These are phyloP conservation scores for Penicillium mononematosum DNA, from an alignment of 495 filamentous ascomycete species.

Conservation along the genomic window DNA sequence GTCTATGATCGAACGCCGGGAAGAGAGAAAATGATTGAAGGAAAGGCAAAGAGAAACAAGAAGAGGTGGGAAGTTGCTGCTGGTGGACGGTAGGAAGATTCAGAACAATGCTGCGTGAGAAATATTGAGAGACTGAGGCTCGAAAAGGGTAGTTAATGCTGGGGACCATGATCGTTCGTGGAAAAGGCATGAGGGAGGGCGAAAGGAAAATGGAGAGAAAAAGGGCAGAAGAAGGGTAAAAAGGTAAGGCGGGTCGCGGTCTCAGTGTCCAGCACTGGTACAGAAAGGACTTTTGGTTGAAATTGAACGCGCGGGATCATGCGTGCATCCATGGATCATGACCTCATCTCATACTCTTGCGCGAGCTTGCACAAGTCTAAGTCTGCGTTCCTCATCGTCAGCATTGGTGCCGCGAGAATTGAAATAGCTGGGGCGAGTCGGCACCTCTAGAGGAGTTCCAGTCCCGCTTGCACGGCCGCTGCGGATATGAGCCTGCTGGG, in stretches of 20 bases:
- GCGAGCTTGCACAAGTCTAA: constrained; percentile 43
- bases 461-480: constrained; percentile 31
- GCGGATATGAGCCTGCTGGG: constrained; percentile 44
- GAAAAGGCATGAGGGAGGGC: neutral
- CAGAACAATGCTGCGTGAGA: neutral
- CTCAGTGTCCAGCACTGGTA: constrained; percentile 10
- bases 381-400: constrained; percentile 42
- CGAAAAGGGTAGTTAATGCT: neutral
- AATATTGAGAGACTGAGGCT: neutral
- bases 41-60: neutral
- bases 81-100: neutral
- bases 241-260: neutral
- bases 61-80: neutral
- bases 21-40: neutral
- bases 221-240: neutral
- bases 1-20: constrained; percentile 30
- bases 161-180: neutral
- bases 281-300: neutral
- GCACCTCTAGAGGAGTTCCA: constrained; percentile 34
- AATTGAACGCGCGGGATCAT: neutral
- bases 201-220: neutral
- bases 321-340: neutral
- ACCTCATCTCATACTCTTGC: constrained; percentile 25
- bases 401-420: constrained; percentile 27
- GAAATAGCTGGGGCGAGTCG: constrained; percentile 33